Percentiles rank a stretch among this genome's conserved stretches.
Evolutionary conservation across 2,329 filamentous ascomycete genomes (phyloP).

Genomic region (Ophiostoma sp.): DNA sequence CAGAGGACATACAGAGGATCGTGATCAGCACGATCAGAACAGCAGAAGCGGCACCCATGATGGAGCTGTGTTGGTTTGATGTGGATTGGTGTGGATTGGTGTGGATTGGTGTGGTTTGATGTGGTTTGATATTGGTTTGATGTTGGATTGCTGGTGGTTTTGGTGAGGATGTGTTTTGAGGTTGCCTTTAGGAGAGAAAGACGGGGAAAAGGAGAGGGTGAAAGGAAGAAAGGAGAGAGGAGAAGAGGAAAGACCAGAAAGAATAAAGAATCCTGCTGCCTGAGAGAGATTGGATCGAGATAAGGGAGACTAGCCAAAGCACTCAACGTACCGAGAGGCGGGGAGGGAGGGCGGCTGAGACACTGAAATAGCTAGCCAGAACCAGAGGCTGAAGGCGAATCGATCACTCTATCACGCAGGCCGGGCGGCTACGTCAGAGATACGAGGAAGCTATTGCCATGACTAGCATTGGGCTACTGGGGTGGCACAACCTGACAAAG

Average conservation of each 20-base stretch:
- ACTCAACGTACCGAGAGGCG: constrained; percentile 1
- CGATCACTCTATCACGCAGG: background rate
- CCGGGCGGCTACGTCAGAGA: no score
- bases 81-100: background rate
- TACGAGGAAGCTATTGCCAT: background rate
- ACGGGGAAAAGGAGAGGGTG: background rate
- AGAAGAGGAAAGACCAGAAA: background rate
- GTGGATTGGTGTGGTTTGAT: background rate
- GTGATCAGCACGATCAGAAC: constrained; percentile 49
- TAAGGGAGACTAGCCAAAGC: constrained; percentile 3
- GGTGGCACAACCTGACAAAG: constrained; percentile 3
- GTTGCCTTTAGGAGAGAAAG: no score
- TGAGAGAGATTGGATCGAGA: background rate
- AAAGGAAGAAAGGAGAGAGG: background rate
- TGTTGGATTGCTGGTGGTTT: background rate
- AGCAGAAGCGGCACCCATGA: constrained; percentile 46
- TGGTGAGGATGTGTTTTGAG: background rate
- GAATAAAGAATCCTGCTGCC: background rate
- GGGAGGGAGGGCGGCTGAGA: constrained; percentile 7
- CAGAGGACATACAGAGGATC: constrained; percentile 42
- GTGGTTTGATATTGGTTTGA: background rate
- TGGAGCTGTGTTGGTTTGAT: constrained; percentile 7
- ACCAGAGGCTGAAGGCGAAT: background rate
- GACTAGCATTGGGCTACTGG: background rate
- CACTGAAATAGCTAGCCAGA: background rate